A percentile compares a stretch with the other conserved stretches of the same genome.
Evolutionary conservation across 2,329 filamentous ascomycete species (phyloP).

Genomic region (Cryoendolithus antarcticus): DNA sequence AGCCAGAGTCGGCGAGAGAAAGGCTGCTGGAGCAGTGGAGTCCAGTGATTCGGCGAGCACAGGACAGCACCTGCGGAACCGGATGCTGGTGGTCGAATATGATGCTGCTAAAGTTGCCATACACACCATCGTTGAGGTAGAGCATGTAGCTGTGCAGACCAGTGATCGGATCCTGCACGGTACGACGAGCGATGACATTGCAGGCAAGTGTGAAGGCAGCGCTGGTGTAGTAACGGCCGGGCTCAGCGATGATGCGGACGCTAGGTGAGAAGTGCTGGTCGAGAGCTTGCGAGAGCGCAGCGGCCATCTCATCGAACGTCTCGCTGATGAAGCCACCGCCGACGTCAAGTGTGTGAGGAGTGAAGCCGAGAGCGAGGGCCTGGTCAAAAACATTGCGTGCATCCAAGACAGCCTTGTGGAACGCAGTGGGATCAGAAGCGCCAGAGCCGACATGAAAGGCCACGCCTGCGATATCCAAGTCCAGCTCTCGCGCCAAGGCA

Average conservation of each 20-base stretch:
- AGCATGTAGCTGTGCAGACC: constrained; percentile 77
- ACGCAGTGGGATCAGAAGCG: constrained; percentile 83
- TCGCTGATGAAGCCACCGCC: constrained; percentile 88
- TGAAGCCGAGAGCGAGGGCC: constrained; percentile 61
- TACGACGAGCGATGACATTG: constrained; percentile 90
- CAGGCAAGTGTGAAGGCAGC: constrained; percentile 88
- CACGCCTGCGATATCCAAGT: constrained; percentile 84
- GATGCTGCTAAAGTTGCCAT: constrained; percentile 98
- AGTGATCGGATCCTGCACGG: constrained; percentile 54
- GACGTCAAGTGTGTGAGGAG: constrained; percentile 79
- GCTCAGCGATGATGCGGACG: constrained; percentile 85
- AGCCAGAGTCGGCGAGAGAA: constrained; percentile 21
- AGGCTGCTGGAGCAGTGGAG: constrained; percentile 19
- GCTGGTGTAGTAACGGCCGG: constrained; percentile 90
- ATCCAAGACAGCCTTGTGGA: constrained; percentile 81
- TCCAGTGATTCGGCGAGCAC: constrained; percentile 14
- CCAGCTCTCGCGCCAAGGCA: constrained; percentile 64
- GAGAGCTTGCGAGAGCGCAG: constrained; percentile 63
- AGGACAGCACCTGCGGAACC: constrained; percentile 59
- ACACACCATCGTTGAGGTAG: constrained; percentile 94
- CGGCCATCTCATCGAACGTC: constrained; percentile 83
- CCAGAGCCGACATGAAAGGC: constrained; percentile 98
- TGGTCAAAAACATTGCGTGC: constrained; percentile 82
- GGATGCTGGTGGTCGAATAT: constrained; percentile 98
- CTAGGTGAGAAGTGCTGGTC: constrained; percentile 78